Evolutionary conservation across 2,329 filamentous ascomycete species (phyloP), one percentile per base, ranked within the genome.

Genomic region (Stachybotrys echinatus): DNA sequence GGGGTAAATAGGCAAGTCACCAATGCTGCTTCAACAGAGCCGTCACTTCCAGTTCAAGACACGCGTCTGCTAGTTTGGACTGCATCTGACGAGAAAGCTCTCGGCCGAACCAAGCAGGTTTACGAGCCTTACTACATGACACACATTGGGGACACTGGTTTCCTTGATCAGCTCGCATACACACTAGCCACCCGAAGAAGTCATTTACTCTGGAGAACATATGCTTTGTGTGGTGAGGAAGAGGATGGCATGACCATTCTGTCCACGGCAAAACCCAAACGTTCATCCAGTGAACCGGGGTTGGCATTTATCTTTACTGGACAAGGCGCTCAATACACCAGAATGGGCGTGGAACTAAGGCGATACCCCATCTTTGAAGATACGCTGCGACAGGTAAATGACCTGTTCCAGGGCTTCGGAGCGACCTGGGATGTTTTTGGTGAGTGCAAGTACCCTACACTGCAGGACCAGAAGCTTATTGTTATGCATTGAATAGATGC

Each of bases 311-410:
- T 60, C 22, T 61, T 61, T 48, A 62, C 57, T 7, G 59, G 59
- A 5, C 59, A 62, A 22, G 58, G 59, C 5, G 59, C 58, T 2
- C 59, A 62, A 39, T 61, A 55, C 48, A 42, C 57, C 0, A 40
- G 48, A 8, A 60, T 60, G 59, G 59, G 48, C 17, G 47, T 23
- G 12, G 51, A 57, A 21, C 38, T 59, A 12, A 21, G 59, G 38
- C 14, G 14, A 8, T 40, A 40, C n/a, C 38, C 38, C 38, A 19
- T n/a, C 6, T 40, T 40, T 40, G 7, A 17, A 40, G 7, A 40
- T 7, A 40, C 38, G n/a, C 38, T 40, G 7, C 7, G n/a, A 19
- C 38, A 17, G 6, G 18, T 40, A 8, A 17, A 40, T 40, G 18
- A 7, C 6, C 7, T 40, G 7, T 40, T 40, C n/a, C 7, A 7